phyloP scores from a whole-genome alignment of 1,284 basidiomycete species.

The Trichosporon sp. region DNA sequence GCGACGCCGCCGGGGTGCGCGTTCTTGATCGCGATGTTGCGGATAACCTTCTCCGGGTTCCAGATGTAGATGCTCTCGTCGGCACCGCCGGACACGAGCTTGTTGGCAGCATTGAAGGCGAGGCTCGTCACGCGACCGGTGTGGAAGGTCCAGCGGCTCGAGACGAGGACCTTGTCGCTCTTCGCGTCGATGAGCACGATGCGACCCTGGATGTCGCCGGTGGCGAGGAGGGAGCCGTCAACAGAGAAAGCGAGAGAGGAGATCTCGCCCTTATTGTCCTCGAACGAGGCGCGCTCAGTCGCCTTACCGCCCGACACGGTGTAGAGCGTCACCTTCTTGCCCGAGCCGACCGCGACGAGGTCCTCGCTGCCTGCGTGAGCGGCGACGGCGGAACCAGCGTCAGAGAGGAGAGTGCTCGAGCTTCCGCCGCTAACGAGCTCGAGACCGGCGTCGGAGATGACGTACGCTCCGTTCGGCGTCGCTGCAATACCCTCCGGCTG shows the following conservation, averaged over 20 bases:
- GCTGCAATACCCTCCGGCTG: conserved; percentile 78
- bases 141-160: conserved; percentile 84
- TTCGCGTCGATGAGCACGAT: conserved; percentile 63
- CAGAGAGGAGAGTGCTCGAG: conserved; percentile 32
- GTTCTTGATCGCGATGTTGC: conserved; percentile 81
- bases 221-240: conserved; percentile 72
- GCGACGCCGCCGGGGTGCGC: conserved; percentile 80
- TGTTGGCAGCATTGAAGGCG: conserved; percentile 70
- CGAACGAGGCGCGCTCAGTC: conserved; percentile 59
- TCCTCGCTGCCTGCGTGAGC: conserved; percentile 41
- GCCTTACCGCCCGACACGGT: conserved; percentile 34
- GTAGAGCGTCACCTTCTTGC: conserved; percentile 65
- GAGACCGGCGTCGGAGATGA: conserved; percentile 68
- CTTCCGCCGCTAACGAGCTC: conserved; percentile 60
- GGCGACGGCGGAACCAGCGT: conserved; percentile 46
- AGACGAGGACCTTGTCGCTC: conserved; percentile 67
- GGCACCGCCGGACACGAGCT: conserved; percentile 82
- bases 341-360: conserved; percentile 45
- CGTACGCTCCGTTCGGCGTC: conserved; percentile 65
- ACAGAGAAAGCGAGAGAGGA: conserved; percentile 79
- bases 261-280: conserved; percentile 71
- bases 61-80: conserved; percentile 93
- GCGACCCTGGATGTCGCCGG: conserved; percentile 67
- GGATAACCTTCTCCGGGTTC: conserved; percentile 73
- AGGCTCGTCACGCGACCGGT: conserved; percentile 78